These are phyloP conservation scores for Oidium heveae DNA, from an alignment of 2,329 filamentous ascomycete genomes.

Conservation along the genomic window DNA sequence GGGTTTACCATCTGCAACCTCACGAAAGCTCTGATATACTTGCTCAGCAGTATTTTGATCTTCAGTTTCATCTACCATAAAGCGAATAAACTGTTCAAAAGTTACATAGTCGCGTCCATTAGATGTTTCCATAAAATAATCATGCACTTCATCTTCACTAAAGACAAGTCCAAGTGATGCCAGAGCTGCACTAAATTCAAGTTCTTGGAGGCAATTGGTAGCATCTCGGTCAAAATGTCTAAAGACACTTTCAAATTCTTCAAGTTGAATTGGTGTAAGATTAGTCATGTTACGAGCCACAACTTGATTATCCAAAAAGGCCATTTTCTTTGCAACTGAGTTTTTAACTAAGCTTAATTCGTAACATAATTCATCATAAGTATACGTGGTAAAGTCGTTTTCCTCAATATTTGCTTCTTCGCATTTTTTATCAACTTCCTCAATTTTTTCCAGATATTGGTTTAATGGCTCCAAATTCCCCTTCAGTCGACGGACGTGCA, in stretches of 20 bases:
- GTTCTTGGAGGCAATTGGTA: constrained; percentile 68
- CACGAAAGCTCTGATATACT: constrained; percentile 90
- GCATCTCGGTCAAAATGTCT: constrained; percentile 89
- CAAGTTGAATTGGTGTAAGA: constrained; percentile 86
- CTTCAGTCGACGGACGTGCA: constrained; percentile 65
- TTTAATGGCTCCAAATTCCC: constrained; percentile 75
- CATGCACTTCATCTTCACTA: constrained; percentile 94
- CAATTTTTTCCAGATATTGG: constrained; percentile 71
- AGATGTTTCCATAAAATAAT: constrained; percentile 75
- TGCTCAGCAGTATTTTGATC: constrained; percentile 98
- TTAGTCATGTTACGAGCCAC: constrained; percentile 98
- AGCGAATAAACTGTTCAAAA: constrained; percentile 96
- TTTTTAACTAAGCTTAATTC: constrained; percentile 78
- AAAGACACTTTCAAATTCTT: constrained; percentile 97
- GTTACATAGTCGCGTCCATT: constrained; percentile 56
- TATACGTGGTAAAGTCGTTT: constrained; percentile 98
- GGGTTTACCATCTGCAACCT: constrained; percentile 94
- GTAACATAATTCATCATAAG: constrained; percentile 86
- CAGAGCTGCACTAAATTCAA: constrained; percentile 87
- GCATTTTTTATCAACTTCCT: constrained; percentile 65
- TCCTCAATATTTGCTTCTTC: constrained; percentile 95
- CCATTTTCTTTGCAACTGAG: constrained; percentile 84
- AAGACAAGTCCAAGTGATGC: constrained; percentile 92
- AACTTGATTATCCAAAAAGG: constrained; percentile 95
- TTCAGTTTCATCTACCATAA: constrained; percentile 98